Evolutionary conservation across 169 alveolate genomes (phyloP).

Genomic region (Plasmodium malariae): DNA sequence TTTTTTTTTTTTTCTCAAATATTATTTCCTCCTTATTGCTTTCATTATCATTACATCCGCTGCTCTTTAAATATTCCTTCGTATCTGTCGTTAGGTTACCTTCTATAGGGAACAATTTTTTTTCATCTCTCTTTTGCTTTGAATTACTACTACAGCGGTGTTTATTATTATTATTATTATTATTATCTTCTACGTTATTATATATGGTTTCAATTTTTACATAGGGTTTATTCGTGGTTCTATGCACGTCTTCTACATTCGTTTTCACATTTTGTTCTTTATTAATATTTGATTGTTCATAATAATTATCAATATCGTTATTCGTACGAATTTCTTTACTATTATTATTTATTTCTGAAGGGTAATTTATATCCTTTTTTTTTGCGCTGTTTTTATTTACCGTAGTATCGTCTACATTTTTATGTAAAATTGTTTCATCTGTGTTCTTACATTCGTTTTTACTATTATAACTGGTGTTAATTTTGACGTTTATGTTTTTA

Average conservation of each 20-base stretch:
- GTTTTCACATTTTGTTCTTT: background rate
- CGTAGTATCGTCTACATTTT: background rate
- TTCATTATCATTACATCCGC: background rate
- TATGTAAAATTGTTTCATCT: background rate
- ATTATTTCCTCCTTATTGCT: conserved; percentile 30
- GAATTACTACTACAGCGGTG: no score
- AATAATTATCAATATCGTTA: background rate
- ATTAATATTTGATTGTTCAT: background rate
- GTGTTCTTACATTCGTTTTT: background rate
- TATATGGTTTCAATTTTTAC: background rate
- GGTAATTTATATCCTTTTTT: background rate
- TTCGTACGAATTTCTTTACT: background rate
- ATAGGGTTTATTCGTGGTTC: background rate
- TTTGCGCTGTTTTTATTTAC: background rate
- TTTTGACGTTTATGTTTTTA: background rate
- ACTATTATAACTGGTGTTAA: background rate
- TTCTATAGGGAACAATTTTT: no score
- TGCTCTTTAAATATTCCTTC: no score
- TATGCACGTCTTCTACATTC: background rate
- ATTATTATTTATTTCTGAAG: background rate
- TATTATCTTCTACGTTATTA: background rate
- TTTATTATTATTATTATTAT: background rate
- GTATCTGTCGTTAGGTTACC: no score
- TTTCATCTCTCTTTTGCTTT: no score
- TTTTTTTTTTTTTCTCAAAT: conserved; percentile 69